Base-by-base conservation (phyloP, 495 filamentous ascomycete species). In the Penicillium riverlandense region DNA sequence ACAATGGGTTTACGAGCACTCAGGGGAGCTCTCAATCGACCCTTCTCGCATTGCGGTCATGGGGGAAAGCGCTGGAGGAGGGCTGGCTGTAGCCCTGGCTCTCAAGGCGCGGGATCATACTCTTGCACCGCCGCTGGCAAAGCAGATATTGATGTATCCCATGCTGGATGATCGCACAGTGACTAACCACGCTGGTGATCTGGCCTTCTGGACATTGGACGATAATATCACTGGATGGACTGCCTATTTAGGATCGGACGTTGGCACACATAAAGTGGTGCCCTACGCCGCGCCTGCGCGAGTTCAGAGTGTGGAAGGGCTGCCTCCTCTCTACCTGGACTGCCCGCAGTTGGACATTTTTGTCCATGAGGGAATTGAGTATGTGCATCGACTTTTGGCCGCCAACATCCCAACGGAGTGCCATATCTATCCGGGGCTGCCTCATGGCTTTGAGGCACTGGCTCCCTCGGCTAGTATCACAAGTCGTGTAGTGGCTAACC, bases 41-140 rank as follows among this genome's bases (percentile, higher is more conserved):
- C 76, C 79, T 0, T 8, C 45, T 4, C 50, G 50, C 14, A 53
- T 53, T 31, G 50, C 50, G 15, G 38, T 46, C 9, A 48, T 45
- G 49, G 47, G 52, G 7, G 76, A 75, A 1, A 81, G 76, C 11
- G 82, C 83, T 2, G 84, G 84, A 5, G 83, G 74, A 1, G 78
- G 66, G 38, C 33, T 76, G 8, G 66, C 71, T 0, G 68, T 72
- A 7, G 69, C 54, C 0, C 40, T 73, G 6, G 58, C 64, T 0
- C 35, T 76, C 8, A 38, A 66, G 30, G 72, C 65, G 13, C 58
- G 72, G 12, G 72, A 75, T 38, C 56, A 62, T 2, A 52, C 48
- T 6, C 41, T 55, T 2, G 30, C 60, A 6, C 74, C 72, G 11
- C 55, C 53, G 7, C 52, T 77, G 7, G 64, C 55, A 12, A 65